Conservation (phyloP, 305 asterid species). For the Lippia alba region DNA sequence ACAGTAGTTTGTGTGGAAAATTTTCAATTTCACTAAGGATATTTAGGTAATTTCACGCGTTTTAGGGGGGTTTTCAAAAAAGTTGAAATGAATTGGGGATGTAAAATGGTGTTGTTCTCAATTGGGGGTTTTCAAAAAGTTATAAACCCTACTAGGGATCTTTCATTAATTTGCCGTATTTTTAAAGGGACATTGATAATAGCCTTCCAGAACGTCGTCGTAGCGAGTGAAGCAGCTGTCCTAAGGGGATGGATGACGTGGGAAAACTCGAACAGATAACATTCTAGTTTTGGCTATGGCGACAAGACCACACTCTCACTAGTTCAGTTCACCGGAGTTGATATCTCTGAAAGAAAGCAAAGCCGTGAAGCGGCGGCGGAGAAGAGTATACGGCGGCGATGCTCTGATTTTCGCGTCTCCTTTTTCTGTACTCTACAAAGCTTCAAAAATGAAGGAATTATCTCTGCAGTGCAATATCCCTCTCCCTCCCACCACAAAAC, state of each 20-base stretch:
- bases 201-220: conserved; percentile 36
- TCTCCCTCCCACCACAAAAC: conserved; percentile 40
- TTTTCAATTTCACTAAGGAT: too few relatives aligned
- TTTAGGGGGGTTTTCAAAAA: too few relatives aligned
- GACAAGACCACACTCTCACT: conserved; percentile 5
- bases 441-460: conserved; percentile 51
- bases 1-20: too few relatives aligned
- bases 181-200: conserved; percentile 26
- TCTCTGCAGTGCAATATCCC: conserved; percentile 41
- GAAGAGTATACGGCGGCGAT: conserved; percentile 30
- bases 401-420: neutral
- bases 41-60: too few relatives aligned
- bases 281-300: conserved; percentile 38
- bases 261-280: conserved; percentile 37
- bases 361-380: conserved; percentile 12
- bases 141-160: too few relatives aligned
- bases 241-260: conserved; percentile 3
- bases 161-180: too few relatives aligned
- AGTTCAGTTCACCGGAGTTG: neutral
- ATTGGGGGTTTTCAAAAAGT: too few relatives aligned
- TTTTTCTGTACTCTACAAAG: neutral
- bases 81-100: too few relatives aligned
- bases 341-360: neutral
- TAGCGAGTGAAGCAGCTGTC: neutral
- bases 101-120: too few relatives aligned